Evolutionary conservation across 306 rosid genomes (phyloP), one percentile per base, ranked within the genome.

Genomic region (Ziziphus jujuba): DNA sequence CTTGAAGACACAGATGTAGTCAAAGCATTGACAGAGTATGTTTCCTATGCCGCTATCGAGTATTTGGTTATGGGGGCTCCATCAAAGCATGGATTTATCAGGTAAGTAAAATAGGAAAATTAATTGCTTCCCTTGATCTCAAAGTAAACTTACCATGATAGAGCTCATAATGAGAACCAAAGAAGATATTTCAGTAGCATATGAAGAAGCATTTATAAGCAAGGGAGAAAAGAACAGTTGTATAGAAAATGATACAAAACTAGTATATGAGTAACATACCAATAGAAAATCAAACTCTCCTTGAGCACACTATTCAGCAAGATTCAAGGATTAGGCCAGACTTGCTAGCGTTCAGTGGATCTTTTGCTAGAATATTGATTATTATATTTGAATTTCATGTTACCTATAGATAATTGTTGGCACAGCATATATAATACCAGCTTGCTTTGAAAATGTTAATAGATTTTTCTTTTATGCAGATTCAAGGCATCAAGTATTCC

Each of bases 1-100:
- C 86, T 95, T 24, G 95, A 95, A 78, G 97, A 88, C 81, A 59
- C 77, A 3, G 99, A 95, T 73, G 61, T 88, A 22, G 88, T 70
- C 20, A 90, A 84, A 79, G 95, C 89, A 40, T 59, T 95, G 45
- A 83, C 87, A 10, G 97, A 95, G 74, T 95, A 88, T 74, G 80
- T 72, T 72, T 84, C 95, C 19, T 75, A 80, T 49, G 89, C 91
- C 70, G 99, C 97, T 19, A 88, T 95, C 22, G 95, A 88, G 64
- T 83, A 78, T 64, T 63, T 90, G 85, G 88, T 95, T 67, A 47
- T 95, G 49, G 99, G 97, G 43, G 83, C 89, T 61, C 72, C 98
- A 0, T 14, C 89, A 38, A 89, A 76, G 68, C 99, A 88, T 81
- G 92, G 92, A 17, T 91, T 95, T 76, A 95, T 95, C 15, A 77